A percentile compares a stretch with the other conserved stretches of the same genome.
phyloP scores from a whole-genome alignment of 306 rosid species.

The Herpetospermum pedunculosum region DNA sequence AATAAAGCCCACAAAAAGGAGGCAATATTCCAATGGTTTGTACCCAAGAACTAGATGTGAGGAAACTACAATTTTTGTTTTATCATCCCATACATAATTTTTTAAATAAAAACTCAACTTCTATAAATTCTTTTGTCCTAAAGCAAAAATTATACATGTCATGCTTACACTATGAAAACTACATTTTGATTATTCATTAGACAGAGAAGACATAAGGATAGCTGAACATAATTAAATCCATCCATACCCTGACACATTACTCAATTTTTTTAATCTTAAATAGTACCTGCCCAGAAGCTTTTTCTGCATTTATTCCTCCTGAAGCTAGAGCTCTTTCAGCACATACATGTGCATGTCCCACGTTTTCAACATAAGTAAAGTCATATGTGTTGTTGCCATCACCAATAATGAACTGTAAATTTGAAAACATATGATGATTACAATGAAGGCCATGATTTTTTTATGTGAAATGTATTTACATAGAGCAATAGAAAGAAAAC shows the following conservation, averaged over 20 bases:
- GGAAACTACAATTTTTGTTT: neutral
- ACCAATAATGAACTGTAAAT: constrained; percentile 77
- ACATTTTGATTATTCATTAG: neutral
- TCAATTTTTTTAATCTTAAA: neutral
- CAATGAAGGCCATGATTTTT: neutral
- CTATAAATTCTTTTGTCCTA: neutral
- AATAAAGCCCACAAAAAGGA: too few relatives aligned
- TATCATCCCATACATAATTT: neutral
- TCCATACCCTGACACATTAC: neutral
- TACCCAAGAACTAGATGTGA: neutral
- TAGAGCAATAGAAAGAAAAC: neutral
- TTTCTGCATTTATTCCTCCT: constrained; percentile 48
- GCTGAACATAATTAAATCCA: neutral
- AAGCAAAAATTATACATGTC: neutral
- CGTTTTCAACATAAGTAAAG: constrained; percentile 93
- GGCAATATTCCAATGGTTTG: too few relatives aligned
- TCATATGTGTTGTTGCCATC: constrained; percentile 76
- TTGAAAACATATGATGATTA: constrained; percentile 7
- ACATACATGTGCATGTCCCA: constrained; percentile 90
- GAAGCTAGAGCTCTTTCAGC: constrained; percentile 88
- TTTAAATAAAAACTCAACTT: neutral
- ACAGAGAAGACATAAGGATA: neutral
- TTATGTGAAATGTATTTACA: neutral
- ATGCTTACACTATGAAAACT: neutral
- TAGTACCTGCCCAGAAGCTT: constrained; percentile 80